Base-by-base conservation (phyloP, 2,329 filamentous ascomycete species). In the Talaromyces sp. region DNA sequence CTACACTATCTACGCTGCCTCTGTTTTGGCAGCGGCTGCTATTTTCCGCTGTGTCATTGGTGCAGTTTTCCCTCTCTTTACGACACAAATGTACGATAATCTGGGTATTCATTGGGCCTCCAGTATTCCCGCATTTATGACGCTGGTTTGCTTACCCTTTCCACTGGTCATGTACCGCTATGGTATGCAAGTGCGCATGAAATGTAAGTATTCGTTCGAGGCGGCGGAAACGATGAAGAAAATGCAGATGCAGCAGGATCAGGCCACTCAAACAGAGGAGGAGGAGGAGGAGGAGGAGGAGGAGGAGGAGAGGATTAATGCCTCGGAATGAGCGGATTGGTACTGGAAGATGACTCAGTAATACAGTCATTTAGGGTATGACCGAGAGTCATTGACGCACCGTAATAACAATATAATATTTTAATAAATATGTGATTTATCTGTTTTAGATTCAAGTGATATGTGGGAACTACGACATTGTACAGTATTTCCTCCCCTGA, bases 401-500 rank as follows among this genome's bases (percentile, higher is more conserved):
- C 27, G 27, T 31, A 6, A 31, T 31, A 7, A 6, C 27, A 31
- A 31, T 7, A 31, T 31, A 31, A 31, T 31, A 7, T 31, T 31
- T 31, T 31, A 6, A 31, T 7, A 31, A 31, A 7, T 31, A 5
- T 31, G 27, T 31, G 1, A 31, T 31, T 31, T 31, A 31, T 31
- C 27, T 31, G 27, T 31, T 31, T 5, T 31, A 31, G 27, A 31
- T 31, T 6, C 5, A 31, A 1, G 6, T 6, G 27, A 31, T 31
- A 31, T 31, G 8, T 31, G 27, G 5, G 27, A 31, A 31, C 69
- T 71, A 81, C 58, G 77, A 68, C 69, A 83, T 81, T 67, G 82
- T 85, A 73, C 91, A 94, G 83, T 86, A 93, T 66, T 91, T 86
- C 69, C 91, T 84, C 3, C 94, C 94, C 70, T 89, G 89, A n/a